Base-by-base conservation (phyloP, 208 protist genomes). In the Leishmania martiniquensis region DNA sequence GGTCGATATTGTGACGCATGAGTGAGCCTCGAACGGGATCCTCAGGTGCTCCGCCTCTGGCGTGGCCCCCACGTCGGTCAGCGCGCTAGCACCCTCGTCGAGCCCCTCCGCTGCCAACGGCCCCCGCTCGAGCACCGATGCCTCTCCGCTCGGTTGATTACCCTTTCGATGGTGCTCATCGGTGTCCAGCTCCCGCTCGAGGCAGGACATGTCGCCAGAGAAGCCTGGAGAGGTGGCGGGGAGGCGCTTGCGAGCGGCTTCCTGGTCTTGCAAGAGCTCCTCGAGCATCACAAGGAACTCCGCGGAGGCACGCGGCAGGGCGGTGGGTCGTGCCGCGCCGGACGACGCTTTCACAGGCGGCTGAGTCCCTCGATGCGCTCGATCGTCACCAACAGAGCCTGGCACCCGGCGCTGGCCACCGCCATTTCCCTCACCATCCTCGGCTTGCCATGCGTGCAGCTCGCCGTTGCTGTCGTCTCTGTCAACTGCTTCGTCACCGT, bases 221-320 rank as follows among this genome's bases (percentile, higher is more conserved):
- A 69, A 69, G 37, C 3, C 25, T 29, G 63, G n/a, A 17, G 63
- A 5, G 4, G 67, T 55, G 67, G 29, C 32, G 13, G 3, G 9
- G 44, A 55, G 13, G 5, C 15, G n/a, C 47, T 44, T 29, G 32
- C 67, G 29, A 72, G 67, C 37, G 20, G n/a, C 10, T 45, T 78
- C 29, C 42, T 84, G 80, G 32, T 76, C 73, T 10, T 69, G 49
- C 55, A 81, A 54, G 15, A 88, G 74, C 39, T 55, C 57, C 59
- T 81, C 77, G 51, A 88, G 78, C 85, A 88, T 84, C 10, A 42
- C 72, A n/a, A 88, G 72, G 51, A 88, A 86, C 52, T 79, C 81
- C 0, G 85, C 82, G 7, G 85, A 88, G 32, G 85, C 85, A 32
- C 85, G 81, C 44, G 85, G 85, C 20, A 85, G 77, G 25, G 34